These are phyloP conservation scores for Cucurbita moschata DNA, from an alignment of 306 rosid genomes.

Conservation along the genomic window DNA sequence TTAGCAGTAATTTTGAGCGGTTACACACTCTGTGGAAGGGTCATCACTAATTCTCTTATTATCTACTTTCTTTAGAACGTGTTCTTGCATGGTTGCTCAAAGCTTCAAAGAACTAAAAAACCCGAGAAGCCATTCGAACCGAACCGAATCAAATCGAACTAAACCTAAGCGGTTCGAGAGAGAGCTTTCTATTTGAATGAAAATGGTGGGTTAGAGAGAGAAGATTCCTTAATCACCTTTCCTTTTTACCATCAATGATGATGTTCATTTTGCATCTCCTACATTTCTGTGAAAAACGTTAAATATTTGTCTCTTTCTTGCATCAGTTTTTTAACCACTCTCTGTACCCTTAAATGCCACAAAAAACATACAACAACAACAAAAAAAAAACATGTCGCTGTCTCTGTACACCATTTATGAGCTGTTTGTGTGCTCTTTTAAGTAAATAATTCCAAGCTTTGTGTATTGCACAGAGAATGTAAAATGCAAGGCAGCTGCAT, in stretches of 20 bases:
- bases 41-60: too few species aligned
- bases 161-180: too few species aligned
- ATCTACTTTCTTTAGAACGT: too few species aligned
- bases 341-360: not conserved
- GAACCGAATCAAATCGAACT: too few species aligned
- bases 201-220: not conserved
- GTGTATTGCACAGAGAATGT: slow-evolving; percentile 4
- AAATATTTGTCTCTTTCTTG: slow-evolving; percentile 5
- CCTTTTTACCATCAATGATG: slow-evolving; percentile 8
- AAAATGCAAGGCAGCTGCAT: not conserved
- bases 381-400: not conserved
- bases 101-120: too few species aligned
- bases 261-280: slow-evolving; percentile 5
- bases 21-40: too few species aligned
- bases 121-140: too few species aligned
- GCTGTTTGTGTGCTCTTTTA: slow-evolving; percentile 1
- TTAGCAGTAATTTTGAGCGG: too few species aligned
- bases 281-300: slow-evolving; percentile 11
- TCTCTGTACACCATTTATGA: slow-evolving; percentile 7
- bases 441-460: slow-evolving; percentile 5
- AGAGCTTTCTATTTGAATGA: not conserved
- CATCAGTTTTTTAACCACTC: slow-evolving; percentile 11
- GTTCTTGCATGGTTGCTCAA: too few species aligned
- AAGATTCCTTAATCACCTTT: slow-evolving; percentile 1
- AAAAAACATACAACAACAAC: too few species aligned